These are phyloP conservation scores for Paxillus rubicundulus DNA, from an alignment of 768 basidiomycete species.

Conservation along the genomic window DNA sequence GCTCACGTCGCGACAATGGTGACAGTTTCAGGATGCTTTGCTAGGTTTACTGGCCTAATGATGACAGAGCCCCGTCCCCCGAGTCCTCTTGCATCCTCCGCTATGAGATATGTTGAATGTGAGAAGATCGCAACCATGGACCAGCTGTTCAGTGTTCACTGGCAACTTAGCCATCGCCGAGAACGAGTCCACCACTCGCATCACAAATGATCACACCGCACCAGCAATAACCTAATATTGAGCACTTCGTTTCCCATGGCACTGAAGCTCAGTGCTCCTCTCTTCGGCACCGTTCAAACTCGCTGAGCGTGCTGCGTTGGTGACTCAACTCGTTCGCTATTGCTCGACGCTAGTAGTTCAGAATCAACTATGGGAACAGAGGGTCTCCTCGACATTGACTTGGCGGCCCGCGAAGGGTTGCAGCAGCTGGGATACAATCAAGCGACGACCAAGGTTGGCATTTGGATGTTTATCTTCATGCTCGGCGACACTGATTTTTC, in stretches of 20 bases:
- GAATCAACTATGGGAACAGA: slow-evolving; percentile 11
- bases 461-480: not conserved
- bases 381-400: slow-evolving; percentile 19
- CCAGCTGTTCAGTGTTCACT: too few species aligned
- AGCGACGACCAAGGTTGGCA: slow-evolving; percentile 49
- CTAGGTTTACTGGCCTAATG: not conserved
- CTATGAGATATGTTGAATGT: too few species aligned
- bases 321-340: not conserved
- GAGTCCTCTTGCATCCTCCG: not conserved
- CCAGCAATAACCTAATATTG: too few species aligned
- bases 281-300: not conserved
- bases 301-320: too few species aligned
- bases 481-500: not conserved
- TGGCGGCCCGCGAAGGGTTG: slow-evolving; percentile 34
- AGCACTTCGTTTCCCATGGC: too few species aligned
- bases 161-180: too few species aligned
- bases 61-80: not conserved
- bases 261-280: too few species aligned
- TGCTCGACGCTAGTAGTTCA: not conserved
- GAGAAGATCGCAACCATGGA: too few species aligned
- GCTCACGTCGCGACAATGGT: too few species aligned
- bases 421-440: slow-evolving; percentile 55
- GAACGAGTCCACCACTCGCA: too few species aligned
- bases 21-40: too few species aligned
- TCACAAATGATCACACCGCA: too few species aligned